Percentiles rank a stretch among this genome's conserved stretches.
Evolutionary conservation across 2,329 filamentous ascomycete genomes (phyloP).

Genomic region (Cercospora beticola): DNA sequence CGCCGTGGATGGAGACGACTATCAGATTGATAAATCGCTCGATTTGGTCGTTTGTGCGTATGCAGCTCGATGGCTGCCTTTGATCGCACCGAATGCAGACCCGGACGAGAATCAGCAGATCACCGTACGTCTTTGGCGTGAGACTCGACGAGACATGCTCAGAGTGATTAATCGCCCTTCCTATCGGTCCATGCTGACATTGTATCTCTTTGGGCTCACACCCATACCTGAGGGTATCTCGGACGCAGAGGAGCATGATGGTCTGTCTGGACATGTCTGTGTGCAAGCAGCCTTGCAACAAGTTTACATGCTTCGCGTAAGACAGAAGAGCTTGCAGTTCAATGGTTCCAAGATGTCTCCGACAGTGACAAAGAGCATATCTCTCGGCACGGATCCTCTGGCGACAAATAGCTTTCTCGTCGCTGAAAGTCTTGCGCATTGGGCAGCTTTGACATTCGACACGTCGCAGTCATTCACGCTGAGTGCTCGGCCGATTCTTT

Average conservation of each 20-base stretch:
- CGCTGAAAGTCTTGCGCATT: slow-evolving; percentile 19
- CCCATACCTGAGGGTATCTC: slow-evolving; percentile 15
- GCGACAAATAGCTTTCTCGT: slow-evolving; percentile 16
- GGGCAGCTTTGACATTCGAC: slow-evolving; percentile 17
- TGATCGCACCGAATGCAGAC: neutral
- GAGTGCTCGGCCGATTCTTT: slow-evolving; percentile 14
- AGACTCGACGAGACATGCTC: slow-evolving; percentile 18
- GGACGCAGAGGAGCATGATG: slow-evolving; percentile 15
- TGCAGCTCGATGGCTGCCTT: slow-evolving; percentile 15
- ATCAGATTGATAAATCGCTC: slow-evolving; percentile 8
- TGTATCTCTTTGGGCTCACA: slow-evolving; percentile 17
- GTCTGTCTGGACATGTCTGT: slow-evolving; percentile 12
- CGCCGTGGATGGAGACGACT: slow-evolving; percentile 1
- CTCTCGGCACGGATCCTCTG: slow-evolving; percentile 11
- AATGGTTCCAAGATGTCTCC: slow-evolving; percentile 17
- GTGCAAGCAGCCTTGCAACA: slow-evolving; percentile 17
- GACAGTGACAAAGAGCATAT: slow-evolving; percentile 8
- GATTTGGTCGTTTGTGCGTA: slow-evolving; percentile 9
- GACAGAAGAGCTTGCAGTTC: slow-evolving; percentile 14
- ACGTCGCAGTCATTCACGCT: slow-evolving; percentile 16
- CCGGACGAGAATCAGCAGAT: neutral
- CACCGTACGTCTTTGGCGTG: slow-evolving; percentile 11
- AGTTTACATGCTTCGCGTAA: slow-evolving; percentile 15
- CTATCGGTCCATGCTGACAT: slow-evolving; percentile 15
- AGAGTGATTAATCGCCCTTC: slow-evolving; percentile 14